A percentile compares a stretch with the other conserved stretches of the same genome.
Evolutionary conservation across 805 yeast genomes (phyloP).

Genomic region (Debaryomyces tyrocola): DNA sequence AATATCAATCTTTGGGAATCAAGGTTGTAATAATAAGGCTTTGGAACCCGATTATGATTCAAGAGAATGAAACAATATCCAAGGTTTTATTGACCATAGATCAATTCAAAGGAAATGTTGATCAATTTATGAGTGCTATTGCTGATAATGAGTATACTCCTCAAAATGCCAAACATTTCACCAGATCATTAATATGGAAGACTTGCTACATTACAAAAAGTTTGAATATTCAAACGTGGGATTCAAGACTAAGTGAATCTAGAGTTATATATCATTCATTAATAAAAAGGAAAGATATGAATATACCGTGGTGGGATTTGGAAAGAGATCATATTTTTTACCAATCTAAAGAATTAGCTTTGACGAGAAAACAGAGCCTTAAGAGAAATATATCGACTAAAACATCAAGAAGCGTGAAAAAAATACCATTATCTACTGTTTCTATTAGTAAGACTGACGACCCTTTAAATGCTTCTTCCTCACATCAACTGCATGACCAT

Average conservation of each 20-base stretch:
- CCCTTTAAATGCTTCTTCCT: constrained; percentile 14
- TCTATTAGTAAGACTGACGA: constrained; percentile 13
- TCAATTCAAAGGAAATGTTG: constrained; percentile 32
- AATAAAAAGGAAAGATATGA: constrained; percentile 25
- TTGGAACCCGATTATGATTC: neutral
- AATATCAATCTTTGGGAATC: too few species aligned
- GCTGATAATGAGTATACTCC: constrained; percentile 29
- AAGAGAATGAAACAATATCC: constrained; percentile 37
- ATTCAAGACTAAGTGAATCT: constrained; percentile 22
- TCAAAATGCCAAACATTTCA: constrained; percentile 17
- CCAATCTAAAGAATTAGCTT: constrained; percentile 9
- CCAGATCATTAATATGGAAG: constrained; percentile 40
- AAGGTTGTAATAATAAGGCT: too few species aligned
- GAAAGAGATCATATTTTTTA: constrained; percentile 29
- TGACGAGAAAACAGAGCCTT: constrained; percentile 12
- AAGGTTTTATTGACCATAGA: constrained; percentile 36
- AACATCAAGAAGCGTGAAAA: constrained; percentile 3
- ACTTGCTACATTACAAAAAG: constrained; percentile 34
- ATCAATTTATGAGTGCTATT: constrained; percentile 25
- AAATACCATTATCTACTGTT: constrained; percentile 17
- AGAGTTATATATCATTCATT: constrained; percentile 38
- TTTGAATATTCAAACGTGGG: constrained; percentile 36
- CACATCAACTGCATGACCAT: neutral
- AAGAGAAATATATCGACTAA: constrained; percentile 1
- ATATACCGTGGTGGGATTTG: constrained; percentile 38